Evolutionary conservation across 768 basidiomycete species (phyloP).

Genomic region (Mycena amicta): DNA sequence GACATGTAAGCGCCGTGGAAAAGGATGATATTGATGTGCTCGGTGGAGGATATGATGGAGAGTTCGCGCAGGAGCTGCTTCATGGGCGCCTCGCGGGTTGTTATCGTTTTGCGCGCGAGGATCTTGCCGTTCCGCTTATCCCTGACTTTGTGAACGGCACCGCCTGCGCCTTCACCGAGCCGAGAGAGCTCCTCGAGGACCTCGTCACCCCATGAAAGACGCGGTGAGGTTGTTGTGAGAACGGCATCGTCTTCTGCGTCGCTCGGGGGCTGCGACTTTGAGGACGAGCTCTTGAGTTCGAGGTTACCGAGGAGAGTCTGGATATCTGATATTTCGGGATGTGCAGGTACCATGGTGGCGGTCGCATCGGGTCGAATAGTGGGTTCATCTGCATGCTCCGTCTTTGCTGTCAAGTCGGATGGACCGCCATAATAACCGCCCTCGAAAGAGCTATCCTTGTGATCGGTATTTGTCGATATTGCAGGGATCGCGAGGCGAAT

Average conservation of each 20-base stretch:
- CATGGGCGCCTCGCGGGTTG: slow-evolving; percentile 85
- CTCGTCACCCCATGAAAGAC: slow-evolving; percentile 63
- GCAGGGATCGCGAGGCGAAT: slow-evolving; percentile 35
- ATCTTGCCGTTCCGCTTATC: slow-evolving; percentile 78
- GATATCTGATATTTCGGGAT: slow-evolving; percentile 36
- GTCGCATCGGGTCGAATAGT: slow-evolving; percentile 45
- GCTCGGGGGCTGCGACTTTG: slow-evolving; percentile 19
- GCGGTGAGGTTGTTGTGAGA: slow-evolving; percentile 22
- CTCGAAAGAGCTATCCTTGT: no score
- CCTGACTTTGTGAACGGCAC: slow-evolving; percentile 92
- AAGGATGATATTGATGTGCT: slow-evolving; percentile 84
- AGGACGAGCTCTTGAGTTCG: slow-evolving; percentile 31
- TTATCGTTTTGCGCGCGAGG: slow-evolving; percentile 95
- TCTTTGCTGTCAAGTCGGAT: slow-evolving; percentile 25
- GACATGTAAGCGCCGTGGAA: slow-evolving; percentile 94
- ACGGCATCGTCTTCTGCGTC: slow-evolving; percentile 25
- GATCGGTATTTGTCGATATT: slow-evolving; percentile 27
- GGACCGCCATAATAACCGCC: slow-evolving; percentile 48
- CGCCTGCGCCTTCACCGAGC: slow-evolving; percentile 94
- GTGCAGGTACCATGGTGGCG: slow-evolving; percentile 25
- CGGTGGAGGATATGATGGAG: slow-evolving; percentile 81
- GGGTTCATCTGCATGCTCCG: slow-evolving; percentile 37
- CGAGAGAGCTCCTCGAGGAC: slow-evolving; percentile 74
- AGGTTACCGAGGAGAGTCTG: slow-evolving; percentile 41
- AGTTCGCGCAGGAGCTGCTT: slow-evolving; percentile 93